These are phyloP conservation scores for Annulohypoxylon maeteangense DNA, from an alignment of 495 filamentous ascomycete genomes.

Conservation along the genomic window DNA sequence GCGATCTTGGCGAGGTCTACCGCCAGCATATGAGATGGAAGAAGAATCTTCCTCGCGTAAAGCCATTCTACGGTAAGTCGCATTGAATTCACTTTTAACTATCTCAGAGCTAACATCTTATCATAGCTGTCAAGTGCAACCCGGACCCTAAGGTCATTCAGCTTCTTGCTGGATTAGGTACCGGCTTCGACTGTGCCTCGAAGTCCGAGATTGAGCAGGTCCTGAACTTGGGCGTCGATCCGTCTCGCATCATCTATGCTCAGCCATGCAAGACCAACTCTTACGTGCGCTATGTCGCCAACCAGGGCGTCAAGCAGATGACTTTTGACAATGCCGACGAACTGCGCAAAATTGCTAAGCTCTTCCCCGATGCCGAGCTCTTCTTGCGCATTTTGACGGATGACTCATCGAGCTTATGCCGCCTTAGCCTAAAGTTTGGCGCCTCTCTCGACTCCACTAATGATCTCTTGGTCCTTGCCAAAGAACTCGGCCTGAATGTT, in stretches of 20 bases:
- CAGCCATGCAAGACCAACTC: slow-evolving; percentile 99
- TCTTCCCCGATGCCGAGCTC: slow-evolving; percentile 88
- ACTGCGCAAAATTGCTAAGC: slow-evolving; percentile 94
- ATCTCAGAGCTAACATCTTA: slow-evolving; percentile 44
- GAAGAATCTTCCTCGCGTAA: slow-evolving; percentile 88
- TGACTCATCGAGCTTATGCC: slow-evolving; percentile 92
- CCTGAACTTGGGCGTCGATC: slow-evolving; percentile 83
- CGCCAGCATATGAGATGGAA: slow-evolving; percentile 99
- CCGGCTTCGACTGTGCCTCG: slow-evolving; percentile 98
- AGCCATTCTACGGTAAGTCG: slow-evolving; percentile 91
- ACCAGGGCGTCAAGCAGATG: slow-evolving; percentile 93
- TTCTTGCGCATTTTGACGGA: slow-evolving; percentile 95
- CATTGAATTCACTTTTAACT: not conserved
- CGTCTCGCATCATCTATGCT: slow-evolving; percentile 95
- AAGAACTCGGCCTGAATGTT: slow-evolving; percentile 90
- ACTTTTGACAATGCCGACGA: slow-evolving; percentile 99
- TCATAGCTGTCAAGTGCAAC: slow-evolving; percentile 95
- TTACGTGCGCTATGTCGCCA: slow-evolving; percentile 87
- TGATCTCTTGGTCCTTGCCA: slow-evolving; percentile 81
- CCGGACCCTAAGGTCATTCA: slow-evolving; percentile 89
- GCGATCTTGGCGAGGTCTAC: slow-evolving; percentile 97
- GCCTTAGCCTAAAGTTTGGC: slow-evolving; percentile 95
- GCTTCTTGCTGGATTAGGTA: slow-evolving; percentile 85
- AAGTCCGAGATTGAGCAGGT: slow-evolving; percentile 96
- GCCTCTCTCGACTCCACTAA: slow-evolving; percentile 84